Evolutionary conservation across 1,284 basidiomycete genomes (phyloP), one percentile per base, ranked within the genome.

Genomic region (Trametes sp.): DNA sequence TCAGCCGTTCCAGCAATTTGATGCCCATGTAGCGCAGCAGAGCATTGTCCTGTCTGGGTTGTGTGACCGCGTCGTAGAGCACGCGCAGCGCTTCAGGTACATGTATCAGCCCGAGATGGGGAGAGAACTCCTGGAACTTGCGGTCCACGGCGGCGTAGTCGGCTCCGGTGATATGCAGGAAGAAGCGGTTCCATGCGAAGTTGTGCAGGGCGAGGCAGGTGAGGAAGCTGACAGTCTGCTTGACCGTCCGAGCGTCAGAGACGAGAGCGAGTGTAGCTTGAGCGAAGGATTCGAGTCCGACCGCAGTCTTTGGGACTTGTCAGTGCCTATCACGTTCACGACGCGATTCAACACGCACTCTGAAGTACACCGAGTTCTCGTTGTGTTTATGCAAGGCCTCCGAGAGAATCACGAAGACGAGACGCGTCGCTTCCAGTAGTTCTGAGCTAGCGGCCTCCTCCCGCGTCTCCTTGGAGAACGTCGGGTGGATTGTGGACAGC

Each of bases 331-430:
- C 24, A 24, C 42, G 45, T 49, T 61, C 49, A 64, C 38, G 19
- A 5, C 28, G 26, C n/a, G 33, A 21, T 14, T 28, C 31, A 54
- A 33, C 42, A 58, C 54, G 56, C 61, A 92, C 91, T 77, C 86
- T 81, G 69, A 93, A 94, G 74, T 88, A 92, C 19, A 80, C 75
- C 19, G 81, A 74, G 69, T 93, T 93, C 55, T 77, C 75, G 1
- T 75, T 65, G 65, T 90, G 83, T 35, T 81, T 80, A 54, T 82
- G 72, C 75, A 92, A 81, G 4, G 88, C 86, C 67, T 89, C 88
- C 1, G 86, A 86, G 13, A 87, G 75, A 46, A 92, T 83, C 61
- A 81, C 78, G 63, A 93, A 89, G 13, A 84, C 82, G 19, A 86
- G 77, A 48, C 84, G 81, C 51, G 84, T 81, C 57, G 80, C 84